These are phyloP conservation scores for Neurospora africana DNA, from an alignment of 495 filamentous ascomycete genomes.

Conservation along the genomic window DNA sequence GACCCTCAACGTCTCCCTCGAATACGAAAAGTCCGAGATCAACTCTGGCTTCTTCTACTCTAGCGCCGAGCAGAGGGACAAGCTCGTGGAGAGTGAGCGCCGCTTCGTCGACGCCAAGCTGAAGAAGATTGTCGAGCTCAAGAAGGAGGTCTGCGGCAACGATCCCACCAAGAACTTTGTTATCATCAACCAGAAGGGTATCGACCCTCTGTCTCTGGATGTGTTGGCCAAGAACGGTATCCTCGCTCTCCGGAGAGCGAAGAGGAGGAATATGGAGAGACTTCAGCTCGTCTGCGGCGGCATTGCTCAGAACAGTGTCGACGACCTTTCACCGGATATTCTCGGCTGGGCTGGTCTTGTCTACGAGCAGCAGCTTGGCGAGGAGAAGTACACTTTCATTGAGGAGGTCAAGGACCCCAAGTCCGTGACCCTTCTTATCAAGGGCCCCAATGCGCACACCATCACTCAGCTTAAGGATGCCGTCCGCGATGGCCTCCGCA, in stretches of 20 bases:
- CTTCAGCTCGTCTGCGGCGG: conserved; percentile 91
- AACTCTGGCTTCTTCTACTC: conserved; percentile 99
- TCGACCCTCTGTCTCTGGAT: conserved; percentile 90
- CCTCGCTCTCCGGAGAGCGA: conserved; percentile 83
- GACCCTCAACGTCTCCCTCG: conserved; percentile 89
- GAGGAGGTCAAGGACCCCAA: conserved; percentile 98
- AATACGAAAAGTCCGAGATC: conserved; percentile 99
- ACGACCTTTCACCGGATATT: conserved; percentile 78
- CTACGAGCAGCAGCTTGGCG: conserved; percentile 93
- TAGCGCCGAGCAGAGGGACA: conserved; percentile 89
- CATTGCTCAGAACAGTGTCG: conserved; percentile 85
- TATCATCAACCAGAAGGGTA: conserved; percentile 98
- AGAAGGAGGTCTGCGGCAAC: conserved; percentile 93
- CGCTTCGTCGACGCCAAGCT: conserved; percentile 94
- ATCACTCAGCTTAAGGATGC: conserved; percentile 94
- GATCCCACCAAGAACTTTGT: conserved; percentile 95
- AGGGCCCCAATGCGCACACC: conserved; percentile 92
- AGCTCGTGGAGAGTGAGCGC: conserved; percentile 94
- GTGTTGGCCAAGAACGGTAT: conserved; percentile 97
- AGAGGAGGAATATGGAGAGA: conserved; percentile 97
- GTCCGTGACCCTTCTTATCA: conserved; percentile 96
- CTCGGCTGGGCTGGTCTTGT: conserved; percentile 95
- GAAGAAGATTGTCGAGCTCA: conserved; percentile 94
- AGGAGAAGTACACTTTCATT: conserved; percentile 98
- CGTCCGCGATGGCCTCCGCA: conserved; percentile 89